A percentile compares a stretch with the other conserved stretches of the same genome.
Conservation (phyloP, 371 early-diverging fungal species). For the Mortierella polycephala region DNA sequence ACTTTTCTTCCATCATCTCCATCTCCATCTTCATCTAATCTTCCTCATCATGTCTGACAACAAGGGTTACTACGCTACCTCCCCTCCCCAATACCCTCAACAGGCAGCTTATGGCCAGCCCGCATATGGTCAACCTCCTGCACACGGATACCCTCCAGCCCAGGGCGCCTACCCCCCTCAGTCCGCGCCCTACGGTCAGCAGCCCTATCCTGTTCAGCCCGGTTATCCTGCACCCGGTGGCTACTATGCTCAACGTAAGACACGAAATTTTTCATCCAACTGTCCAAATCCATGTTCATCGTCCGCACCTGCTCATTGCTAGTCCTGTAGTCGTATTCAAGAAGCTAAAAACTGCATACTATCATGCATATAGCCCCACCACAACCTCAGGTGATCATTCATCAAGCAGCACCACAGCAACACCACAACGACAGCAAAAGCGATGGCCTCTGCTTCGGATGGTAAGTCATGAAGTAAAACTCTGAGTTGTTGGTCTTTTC, state of each 20-base stretch:
- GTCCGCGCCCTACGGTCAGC: constrained; percentile 12
- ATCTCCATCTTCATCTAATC: background rate
- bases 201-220: constrained; percentile 14
- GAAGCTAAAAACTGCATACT: background rate
- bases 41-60: constrained; percentile 12
- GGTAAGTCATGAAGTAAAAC: constrained; percentile 13
- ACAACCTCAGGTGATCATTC: constrained; percentile 41
- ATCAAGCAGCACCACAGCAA: constrained; percentile 13
- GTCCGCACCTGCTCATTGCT: no score
- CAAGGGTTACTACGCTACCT: constrained; percentile 34
- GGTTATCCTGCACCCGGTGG: constrained; percentile 11
- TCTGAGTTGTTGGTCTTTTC: no score
- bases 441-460: constrained; percentile 48
- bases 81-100: constrained; percentile 35
- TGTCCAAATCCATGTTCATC: no score
- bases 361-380: constrained; percentile 6
- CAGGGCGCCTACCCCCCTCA: constrained; percentile 16
- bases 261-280: background rate
- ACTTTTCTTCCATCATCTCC: constrained; percentile 1
- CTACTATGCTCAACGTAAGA: constrained; percentile 36
- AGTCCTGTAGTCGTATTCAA: no score
- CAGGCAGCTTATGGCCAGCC: constrained; percentile 45
- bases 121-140: constrained; percentile 24
- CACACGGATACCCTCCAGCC: background rate
- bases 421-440: constrained; percentile 20